Conservation (phyloP, 345 rosid genomes). For the Ceriops zippeliana region DNA sequence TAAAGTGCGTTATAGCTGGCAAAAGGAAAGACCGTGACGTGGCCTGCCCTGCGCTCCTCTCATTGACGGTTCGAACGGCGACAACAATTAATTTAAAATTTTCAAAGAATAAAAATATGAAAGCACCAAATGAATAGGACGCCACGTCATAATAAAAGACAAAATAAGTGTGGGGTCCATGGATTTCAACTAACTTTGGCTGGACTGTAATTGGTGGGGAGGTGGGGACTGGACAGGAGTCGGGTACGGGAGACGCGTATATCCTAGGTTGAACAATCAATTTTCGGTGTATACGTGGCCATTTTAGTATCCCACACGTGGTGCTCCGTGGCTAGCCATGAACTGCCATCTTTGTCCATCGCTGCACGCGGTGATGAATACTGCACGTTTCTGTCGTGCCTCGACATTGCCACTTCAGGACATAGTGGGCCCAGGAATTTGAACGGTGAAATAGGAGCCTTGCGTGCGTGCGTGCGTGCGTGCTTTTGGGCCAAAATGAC, state of each 20-base stretch:
- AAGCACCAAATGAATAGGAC: not conserved
- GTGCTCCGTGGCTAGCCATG: not conserved
- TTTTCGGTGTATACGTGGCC: constrained; percentile 12
- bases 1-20: constrained; percentile 46
- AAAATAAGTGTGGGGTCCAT: constrained; percentile 9
- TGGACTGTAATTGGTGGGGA: not conserved
- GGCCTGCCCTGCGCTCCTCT: constrained; percentile 20
- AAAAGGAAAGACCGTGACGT: constrained; percentile 7
- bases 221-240: constrained; percentile 4
- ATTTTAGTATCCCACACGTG: constrained; percentile 15
- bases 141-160: constrained; percentile 7
- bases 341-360: constrained; percentile 35
- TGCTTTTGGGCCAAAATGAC: too few species aligned
- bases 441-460: constrained; percentile 3
- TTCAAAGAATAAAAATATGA: not conserved
- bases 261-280: constrained; percentile 34
- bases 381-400: constrained; percentile 37
- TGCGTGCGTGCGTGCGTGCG: too few species aligned
- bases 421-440: not conserved
- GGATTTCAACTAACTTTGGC: constrained; percentile 13
- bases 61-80: constrained; percentile 29
- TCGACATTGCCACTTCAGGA: not conserved
- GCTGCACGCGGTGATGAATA: constrained; percentile 10
- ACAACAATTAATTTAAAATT: constrained; percentile 13
- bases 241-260: constrained; percentile 6